These are phyloP conservation scores for Parathielavia appendiculata DNA, from an alignment of 495 filamentous ascomycete genomes.

Conservation along the genomic window DNA sequence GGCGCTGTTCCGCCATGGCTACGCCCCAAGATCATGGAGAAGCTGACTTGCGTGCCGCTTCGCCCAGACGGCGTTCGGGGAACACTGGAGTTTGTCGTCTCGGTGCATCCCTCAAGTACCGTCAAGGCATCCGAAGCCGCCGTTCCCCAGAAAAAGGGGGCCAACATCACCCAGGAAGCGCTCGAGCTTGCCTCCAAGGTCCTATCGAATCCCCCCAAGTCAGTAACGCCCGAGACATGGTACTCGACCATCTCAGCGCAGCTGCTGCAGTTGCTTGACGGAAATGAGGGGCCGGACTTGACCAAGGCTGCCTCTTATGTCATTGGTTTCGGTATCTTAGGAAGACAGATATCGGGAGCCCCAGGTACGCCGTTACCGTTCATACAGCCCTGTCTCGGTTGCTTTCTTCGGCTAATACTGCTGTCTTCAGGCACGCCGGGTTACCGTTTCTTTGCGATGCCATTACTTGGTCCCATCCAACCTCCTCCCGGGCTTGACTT, in stretches of 20 bases:
- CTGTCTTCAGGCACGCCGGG: constrained; percentile 53
- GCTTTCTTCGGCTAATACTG: background rate
- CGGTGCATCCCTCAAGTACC: constrained; percentile 49
- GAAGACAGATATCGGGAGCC: constrained; percentile 60
- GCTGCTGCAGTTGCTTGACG: constrained; percentile 62
- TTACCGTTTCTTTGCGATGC: constrained; percentile 63
- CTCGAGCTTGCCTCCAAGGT: constrained; percentile 61
- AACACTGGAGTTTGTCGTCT: constrained; percentile 65
- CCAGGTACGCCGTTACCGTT: constrained; percentile 43
- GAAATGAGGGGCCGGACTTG: constrained; percentile 58
- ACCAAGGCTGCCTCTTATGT: constrained; percentile 63
- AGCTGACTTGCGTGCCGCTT: constrained; percentile 60
- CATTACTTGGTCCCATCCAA: constrained; percentile 57
- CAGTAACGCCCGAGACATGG: constrained; percentile 53
- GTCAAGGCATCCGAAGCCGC: constrained; percentile 36
- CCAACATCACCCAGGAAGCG: constrained; percentile 67
- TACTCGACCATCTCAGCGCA: constrained; percentile 62
- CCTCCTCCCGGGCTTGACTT: constrained; percentile 36
- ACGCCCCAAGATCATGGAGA: constrained; percentile 48
- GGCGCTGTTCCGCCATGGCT: constrained; percentile 45
- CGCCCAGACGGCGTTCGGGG: constrained; percentile 60
- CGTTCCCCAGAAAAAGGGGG: constrained; percentile 46
- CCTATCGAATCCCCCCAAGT: constrained; percentile 57
- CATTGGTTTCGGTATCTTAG: constrained; percentile 68
- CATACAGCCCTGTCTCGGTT: background rate